Evolutionary conservation across 2,329 filamentous ascomycete species (phyloP), one percentile per base, ranked within the genome.

Genomic region (Calonectria pseudoreteaudii): DNA sequence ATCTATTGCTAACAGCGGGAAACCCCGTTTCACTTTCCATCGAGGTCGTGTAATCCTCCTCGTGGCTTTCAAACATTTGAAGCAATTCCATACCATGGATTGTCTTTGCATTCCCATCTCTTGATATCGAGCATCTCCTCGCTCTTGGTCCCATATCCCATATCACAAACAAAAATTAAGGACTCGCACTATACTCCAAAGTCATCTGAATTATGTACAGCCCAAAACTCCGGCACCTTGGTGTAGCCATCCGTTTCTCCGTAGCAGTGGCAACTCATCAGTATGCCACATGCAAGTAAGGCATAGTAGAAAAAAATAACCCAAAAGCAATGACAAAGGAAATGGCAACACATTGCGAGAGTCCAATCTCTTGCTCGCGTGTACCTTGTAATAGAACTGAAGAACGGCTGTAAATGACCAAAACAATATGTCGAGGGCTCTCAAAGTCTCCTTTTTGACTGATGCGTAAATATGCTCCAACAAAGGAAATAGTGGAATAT

Each of bases 171-270:
- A 66, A 47, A 69, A 70, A 71, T 38, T 49, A 65, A 31, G 26
- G 26, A 71, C 38, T 67, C 44, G 41, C 30, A 72, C 38, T 68
- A 50, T 60, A 72, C 58, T 72, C 70, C 66, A 62, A 65, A 50
- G 31, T 41, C 50, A 30, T 65, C 26, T 66, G 49, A 56, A 34
- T 62, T 60, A 56, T 66, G 62, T 36, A 72, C 47, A 71, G 20
- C 23, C 66, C 30, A 66, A 71, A 67, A 79, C 78, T 69, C 78
- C 78, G 14, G 28, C 23, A 64, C 78, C 49, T 73, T 36, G 26
- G 58, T 56, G 26, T 41, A 58, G 34, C 31, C 71, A 66, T 65
- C 60, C 70, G 30, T 68, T 68, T 58, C 47, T 34, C 28, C 44
- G n/a, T 36, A 20, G 49, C 30, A 56, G 30, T 60, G 49, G 47